Evolutionary conservation across 306 rosid genomes (phyloP), one percentile per base, ranked within the genome.

Genomic region (Prosopis cineraria): DNA sequence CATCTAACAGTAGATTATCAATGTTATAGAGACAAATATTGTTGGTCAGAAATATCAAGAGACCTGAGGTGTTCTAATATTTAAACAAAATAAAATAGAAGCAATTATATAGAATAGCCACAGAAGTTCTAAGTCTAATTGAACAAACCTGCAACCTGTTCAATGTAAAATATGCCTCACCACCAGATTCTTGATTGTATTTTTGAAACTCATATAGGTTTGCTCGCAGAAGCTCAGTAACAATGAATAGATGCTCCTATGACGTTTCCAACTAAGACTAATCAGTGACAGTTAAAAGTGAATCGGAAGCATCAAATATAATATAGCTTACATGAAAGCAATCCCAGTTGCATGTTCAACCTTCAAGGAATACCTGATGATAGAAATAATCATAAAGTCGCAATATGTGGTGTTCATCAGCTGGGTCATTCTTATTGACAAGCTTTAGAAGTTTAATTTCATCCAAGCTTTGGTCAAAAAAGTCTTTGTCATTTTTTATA

Each of bases 321-420:
- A 25, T 16, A 43, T 41, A 39, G 31, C 50, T 39, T 16, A 62
- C 14, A 63, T 63, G 75, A 78, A 73, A 52, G 59, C 50, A 82
- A 30, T 8, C 17, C 13, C 60, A 53, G 30, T 58, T 72, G 29
- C 5, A 73, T 24, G 69, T 34, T 55, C 60, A 37, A 29, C 44
- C 75, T 52, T 34, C 43, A 55, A 24, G 63, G 63, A 82, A 69
- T 85, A 91, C 99, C 91, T 93, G 97, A 85, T 93, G 92, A 82
- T 96, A 96, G 89, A 96, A 96, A 85, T 91, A 96, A 81, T 96
- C 99, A 71, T 93, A 96, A 43, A 96, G 97, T 70, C 99, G 96
- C 82, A 96, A 84, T 65, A 96, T 83, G 83, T 96, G 99, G 70
- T 60, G 79, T 79, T 81, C 78, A 83, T 96, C 96, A 24, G 88